A percentile compares a stretch with the other conserved stretches of the same genome.
Evolutionary conservation across 139 green algal species (phyloP).

Genomic region (Chlorella ohadii): DNA sequence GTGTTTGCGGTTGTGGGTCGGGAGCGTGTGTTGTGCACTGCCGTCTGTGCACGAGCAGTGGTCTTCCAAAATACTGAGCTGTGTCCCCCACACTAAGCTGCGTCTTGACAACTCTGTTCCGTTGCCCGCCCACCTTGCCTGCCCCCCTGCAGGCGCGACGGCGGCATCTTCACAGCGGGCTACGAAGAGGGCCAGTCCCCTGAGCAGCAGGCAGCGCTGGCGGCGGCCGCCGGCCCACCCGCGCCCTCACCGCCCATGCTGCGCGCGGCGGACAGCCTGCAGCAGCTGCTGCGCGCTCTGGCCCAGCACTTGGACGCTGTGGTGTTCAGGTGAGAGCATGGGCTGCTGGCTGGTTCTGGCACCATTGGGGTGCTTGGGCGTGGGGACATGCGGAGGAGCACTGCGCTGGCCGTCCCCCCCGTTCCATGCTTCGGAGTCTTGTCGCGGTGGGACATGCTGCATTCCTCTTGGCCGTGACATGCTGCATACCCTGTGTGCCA

Average conservation of each 20-base stretch:
- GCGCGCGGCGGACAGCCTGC: conserved; percentile 33
- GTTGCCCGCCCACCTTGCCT: not conserved
- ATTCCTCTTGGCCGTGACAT: too few species aligned
- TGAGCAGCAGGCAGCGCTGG: not conserved
- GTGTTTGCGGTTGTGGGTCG: not conserved
- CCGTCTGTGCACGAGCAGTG: too few species aligned
- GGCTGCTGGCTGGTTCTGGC: too few species aligned
- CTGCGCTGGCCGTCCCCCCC: too few species aligned
- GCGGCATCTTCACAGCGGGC: conserved; percentile 15
- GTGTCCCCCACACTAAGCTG: too few species aligned
- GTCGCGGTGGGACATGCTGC: too few species aligned
- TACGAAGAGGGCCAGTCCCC: conserved; percentile 8
- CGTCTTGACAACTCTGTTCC: too few species aligned
- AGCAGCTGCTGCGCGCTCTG: conserved; percentile 41
- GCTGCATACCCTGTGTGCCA: too few species aligned
- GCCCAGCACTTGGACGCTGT: conserved; percentile 57
- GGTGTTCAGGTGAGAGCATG: conserved; percentile 40
- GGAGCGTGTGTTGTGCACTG: not conserved
- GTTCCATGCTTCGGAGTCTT: too few species aligned
- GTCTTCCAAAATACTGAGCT: too few species aligned
- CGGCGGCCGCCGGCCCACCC: not conserved
- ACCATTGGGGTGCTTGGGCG: too few species aligned
- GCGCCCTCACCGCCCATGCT: conserved; percentile 32
- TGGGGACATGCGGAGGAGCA: too few species aligned
- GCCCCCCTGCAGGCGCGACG: conserved; percentile 15